phyloP scores from a whole-genome alignment of 345 rosid species.

The Nasturtium officinale region DNA sequence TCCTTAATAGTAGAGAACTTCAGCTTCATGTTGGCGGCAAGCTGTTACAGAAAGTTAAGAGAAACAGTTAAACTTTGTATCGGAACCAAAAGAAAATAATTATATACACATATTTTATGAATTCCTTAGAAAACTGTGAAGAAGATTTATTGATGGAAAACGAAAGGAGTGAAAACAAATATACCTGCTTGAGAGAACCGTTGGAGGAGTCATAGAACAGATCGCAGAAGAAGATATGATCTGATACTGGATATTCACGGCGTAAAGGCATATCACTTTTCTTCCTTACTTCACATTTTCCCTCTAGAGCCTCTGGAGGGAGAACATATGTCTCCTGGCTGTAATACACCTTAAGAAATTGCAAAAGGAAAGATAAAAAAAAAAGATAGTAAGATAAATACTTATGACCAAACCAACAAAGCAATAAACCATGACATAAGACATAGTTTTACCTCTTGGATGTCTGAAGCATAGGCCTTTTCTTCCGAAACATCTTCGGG shows the following conservation, averaged over 20 bases:
- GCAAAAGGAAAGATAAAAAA: background rate
- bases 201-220: no score
- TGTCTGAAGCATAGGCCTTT: conserved; percentile 64
- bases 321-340: conserved; percentile 56
- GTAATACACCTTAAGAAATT: conserved; percentile 65
- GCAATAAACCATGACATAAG: background rate
- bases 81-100: no score
- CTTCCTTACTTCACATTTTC: conserved; percentile 87
- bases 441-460: conserved; percentile 1
- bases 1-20: conserved; percentile 51
- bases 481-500: conserved; percentile 72
- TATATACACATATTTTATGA: no score
- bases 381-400: conserved; percentile 1
- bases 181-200: no score
- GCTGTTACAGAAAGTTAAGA: no score
- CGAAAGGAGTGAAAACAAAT: no score
- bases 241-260: no score
- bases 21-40: conserved; percentile 44
- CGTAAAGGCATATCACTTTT: no score
- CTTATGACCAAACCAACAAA: conserved; percentile 18
- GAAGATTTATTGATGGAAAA: no score
- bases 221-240: no score
- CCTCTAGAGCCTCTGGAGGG: conserved; percentile 52
- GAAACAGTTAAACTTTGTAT: no score
- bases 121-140: no score